These are phyloP conservation scores for Talaromyces sp. DNA, from an alignment of 2,329 filamentous ascomycete genomes.

Conservation along the genomic window DNA sequence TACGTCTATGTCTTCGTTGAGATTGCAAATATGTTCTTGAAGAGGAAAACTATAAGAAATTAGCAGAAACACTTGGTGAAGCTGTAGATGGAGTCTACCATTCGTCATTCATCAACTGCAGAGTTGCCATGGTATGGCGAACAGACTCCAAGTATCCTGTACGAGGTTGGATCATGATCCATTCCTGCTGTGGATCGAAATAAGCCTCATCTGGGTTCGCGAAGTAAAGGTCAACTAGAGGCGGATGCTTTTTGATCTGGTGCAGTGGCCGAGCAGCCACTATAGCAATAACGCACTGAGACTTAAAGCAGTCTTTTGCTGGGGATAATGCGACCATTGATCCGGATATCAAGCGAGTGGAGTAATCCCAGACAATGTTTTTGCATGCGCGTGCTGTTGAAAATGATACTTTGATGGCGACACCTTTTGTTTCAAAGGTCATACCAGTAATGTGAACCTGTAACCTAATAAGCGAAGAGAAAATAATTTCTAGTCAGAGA, in stretches of 20 bases:
- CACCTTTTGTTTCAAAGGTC: constrained; percentile 57
- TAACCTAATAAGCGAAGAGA: background rate
- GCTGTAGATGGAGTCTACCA: constrained; percentile 24
- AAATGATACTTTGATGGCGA: constrained; percentile 66
- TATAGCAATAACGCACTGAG: constrained; percentile 63
- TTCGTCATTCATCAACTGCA: constrained; percentile 63
- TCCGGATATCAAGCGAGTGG: constrained; percentile 53
- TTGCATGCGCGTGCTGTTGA: constrained; percentile 62
- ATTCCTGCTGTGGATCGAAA: constrained; percentile 65
- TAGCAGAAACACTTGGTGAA: constrained; percentile 7
- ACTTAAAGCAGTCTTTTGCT: constrained; percentile 56
- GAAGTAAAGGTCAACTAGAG: constrained; percentile 73
- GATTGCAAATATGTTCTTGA: constrained; percentile 37
- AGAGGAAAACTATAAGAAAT: constrained; percentile 38
- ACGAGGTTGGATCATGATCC: constrained; percentile 74
- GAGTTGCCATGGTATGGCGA: constrained; percentile 65
- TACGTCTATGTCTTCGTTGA: constrained; percentile 37
- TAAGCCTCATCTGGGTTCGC: constrained; percentile 55
- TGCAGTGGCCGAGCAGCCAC: constrained; percentile 66
- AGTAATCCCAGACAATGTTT: constrained; percentile 64
- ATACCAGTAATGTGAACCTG: constrained; percentile 66
- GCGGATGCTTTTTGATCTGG: constrained; percentile 61
- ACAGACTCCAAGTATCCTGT: constrained; percentile 72
- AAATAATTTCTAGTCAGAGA: background rate
- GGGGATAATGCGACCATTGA: constrained; percentile 54